Percentiles rank a stretch among this genome's conserved stretches.
These are phyloP conservation scores for Aristolochia californica DNA, from an alignment of 164 flowering plant species.

Conservation along the genomic window DNA sequence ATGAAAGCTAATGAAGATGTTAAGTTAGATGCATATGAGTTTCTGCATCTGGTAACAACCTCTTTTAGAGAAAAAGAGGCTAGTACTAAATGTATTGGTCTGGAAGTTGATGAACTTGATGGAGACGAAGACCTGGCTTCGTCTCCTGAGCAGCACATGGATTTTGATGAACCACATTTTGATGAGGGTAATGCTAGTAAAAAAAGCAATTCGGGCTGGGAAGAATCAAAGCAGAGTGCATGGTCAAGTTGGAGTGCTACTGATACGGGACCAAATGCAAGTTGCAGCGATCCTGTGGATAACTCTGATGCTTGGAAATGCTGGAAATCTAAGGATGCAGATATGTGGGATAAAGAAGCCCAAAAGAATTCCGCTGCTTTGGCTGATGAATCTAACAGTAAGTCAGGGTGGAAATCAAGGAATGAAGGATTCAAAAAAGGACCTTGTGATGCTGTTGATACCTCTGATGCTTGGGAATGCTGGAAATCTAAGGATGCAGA, in stretches of 20 bases:
- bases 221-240: conserved; percentile 2
- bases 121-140: conserved; percentile 23
- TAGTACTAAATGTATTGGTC: conserved; percentile 46
- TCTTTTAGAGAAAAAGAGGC: conserved; percentile 20
- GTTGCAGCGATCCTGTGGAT: neutral
- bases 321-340: neutral
- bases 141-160: conserved; percentile 48
- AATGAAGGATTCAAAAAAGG: too few species aligned
- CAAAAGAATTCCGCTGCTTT: neutral
- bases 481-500: neutral
- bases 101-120: conserved; percentile 54
- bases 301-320: neutral
- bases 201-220: conserved; percentile 5
- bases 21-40: conserved; percentile 51
- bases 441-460: neutral
- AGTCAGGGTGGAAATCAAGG: neutral
- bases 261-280: neutral
- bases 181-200: conserved; percentile 38
- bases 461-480: neutral
- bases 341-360: neutral
- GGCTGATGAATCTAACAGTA: neutral
- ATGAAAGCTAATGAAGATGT: conserved; percentile 2
- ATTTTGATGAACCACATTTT: conserved; percentile 37
- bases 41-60: conserved; percentile 58
- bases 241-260: neutral